Evolutionary conservation across 306 rosid species (phyloP).

Genomic region (Inga oerstediana): DNA sequence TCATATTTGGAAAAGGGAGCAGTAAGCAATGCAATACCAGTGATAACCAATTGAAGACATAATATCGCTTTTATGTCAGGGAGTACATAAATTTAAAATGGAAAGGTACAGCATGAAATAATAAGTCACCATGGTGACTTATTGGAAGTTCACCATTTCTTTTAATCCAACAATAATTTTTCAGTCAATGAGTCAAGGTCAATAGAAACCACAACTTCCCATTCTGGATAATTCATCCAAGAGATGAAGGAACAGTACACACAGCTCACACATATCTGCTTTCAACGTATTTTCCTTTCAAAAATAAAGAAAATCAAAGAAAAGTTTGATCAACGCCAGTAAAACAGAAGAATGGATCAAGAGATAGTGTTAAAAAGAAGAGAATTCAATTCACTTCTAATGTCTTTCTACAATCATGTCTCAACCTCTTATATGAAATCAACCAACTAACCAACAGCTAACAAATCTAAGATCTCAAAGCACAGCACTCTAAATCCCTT

Average conservation of each 20-base stretch:
- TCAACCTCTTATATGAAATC: no score
- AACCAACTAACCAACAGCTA: no score
- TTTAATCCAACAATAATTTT: neutral
- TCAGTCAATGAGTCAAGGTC: neutral
- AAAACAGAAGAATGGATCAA: no score
- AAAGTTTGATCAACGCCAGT: no score
- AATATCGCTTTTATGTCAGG: neutral
- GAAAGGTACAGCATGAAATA: neutral
- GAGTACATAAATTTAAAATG: neutral
- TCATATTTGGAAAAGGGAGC: constrained; percentile 18
- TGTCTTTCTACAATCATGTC: no score
- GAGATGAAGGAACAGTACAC: neutral
- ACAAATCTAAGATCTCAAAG: no score
- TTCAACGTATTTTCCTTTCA: neutral
- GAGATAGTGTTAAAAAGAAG: no score
- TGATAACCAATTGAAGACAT: neutral
- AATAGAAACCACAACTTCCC: neutral
- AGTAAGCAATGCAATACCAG: neutral
- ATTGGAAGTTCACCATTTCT: neutral
- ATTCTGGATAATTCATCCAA: neutral
- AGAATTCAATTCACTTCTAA: no score
- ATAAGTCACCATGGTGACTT: neutral
- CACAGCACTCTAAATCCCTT: no score
- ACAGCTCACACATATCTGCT: neutral
- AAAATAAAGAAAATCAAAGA: no score